phyloP scores from a whole-genome alignment of 1,284 basidiomycete species.

The Cutaneotrichosporon cutaneum region DNA sequence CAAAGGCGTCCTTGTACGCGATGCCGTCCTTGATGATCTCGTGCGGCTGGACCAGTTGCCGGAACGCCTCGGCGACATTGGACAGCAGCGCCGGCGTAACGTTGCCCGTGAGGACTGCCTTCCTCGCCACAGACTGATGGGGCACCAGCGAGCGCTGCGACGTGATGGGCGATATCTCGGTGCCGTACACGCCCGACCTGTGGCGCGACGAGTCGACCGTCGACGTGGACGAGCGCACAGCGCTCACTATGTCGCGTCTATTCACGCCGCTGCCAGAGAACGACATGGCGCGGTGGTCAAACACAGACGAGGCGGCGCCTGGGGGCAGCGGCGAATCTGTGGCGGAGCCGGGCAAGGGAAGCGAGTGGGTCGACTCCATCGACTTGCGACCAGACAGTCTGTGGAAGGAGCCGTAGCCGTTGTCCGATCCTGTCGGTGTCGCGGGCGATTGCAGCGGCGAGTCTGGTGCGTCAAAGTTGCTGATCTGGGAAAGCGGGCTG shows the following conservation, averaged over 20 bases:
- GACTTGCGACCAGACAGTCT: slow-evolving; percentile 42
- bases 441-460: slow-evolving; percentile 34
- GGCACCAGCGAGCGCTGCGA: slow-evolving; percentile 42
- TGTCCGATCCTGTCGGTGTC: slow-evolving; percentile 47
- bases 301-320: slow-evolving; percentile 33
- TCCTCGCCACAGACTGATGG: slow-evolving; percentile 22
- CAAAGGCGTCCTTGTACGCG: slow-evolving; percentile 93
- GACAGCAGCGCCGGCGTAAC: slow-evolving; percentile 90
- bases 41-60: slow-evolving; percentile 69
- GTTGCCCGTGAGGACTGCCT: slow-evolving; percentile 29
- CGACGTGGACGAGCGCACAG: slow-evolving; percentile 40
- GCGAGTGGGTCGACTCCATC: slow-evolving; percentile 47
- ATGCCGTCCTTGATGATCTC: slow-evolving; percentile 92
- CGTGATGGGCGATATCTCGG: slow-evolving; percentile 36
- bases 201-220: slow-evolving; percentile 8
- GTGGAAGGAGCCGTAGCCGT: slow-evolving; percentile 31
- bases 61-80: slow-evolving; percentile 90
- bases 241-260: slow-evolving; percentile 37
- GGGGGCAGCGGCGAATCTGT: slow-evolving; percentile 33
- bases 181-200: slow-evolving; percentile 11
- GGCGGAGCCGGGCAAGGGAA: slow-evolving; percentile 29
- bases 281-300: slow-evolving; percentile 48
- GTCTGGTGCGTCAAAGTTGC: slow-evolving; percentile 23
- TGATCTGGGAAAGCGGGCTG: slow-evolving; percentile 46
- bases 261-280: slow-evolving; percentile 45